Base-by-base conservation (phyloP, 2,329 filamentous ascomycete species). In the Trichoderma atrobrunneum region DNA sequence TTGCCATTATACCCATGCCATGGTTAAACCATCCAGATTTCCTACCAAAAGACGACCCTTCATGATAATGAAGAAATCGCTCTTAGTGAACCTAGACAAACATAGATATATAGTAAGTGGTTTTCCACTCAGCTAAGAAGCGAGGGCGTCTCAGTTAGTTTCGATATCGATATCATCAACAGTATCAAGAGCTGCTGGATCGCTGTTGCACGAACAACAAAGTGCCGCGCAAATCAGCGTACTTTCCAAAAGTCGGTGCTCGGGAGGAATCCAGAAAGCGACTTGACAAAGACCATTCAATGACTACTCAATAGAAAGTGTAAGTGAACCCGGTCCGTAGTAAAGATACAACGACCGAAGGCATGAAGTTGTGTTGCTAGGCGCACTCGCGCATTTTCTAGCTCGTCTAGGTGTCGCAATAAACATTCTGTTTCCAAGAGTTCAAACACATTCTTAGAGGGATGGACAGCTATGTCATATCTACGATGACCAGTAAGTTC, bases 1-100 rank as follows among this genome's bases (percentile, higher is more conserved):
- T 24, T 79, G 81, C 85, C 84, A 86, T 12, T 60, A 66, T 6
- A 69, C 24, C 84, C 83, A 85, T 18, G 72, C 71, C 8, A 83
- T 68, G 36, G 36, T 2, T n/a, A 8, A 14, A 7, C n/a, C 26
- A 39, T 36, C n/a, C 7, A 57, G 6, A 7, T 78, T 72, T 7
- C 21, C 1, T 0, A 83, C 81, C 8, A 85, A 26, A 6, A 85
- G 74, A 21, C 75, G 72, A 56, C 77, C 76, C 11, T 77, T 77
- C 11, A 76, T 72, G 6, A 82, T 81, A 26, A 82, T 78, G 5
- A 12, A 18, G 57, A 84, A 81, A 74, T 84, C 79, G 73, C 78
- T 82, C 72, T 82, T 79, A 71, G 80, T 74, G 1, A 72, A 66
- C 5, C 57, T n/a, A 70, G 48, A 18, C 68, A 72, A 21, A 60